Evolutionary conservation across 306 rosid species (phyloP), one percentile per base, ranked within the genome.

Genomic region (Sicyos baderoa): DNA sequence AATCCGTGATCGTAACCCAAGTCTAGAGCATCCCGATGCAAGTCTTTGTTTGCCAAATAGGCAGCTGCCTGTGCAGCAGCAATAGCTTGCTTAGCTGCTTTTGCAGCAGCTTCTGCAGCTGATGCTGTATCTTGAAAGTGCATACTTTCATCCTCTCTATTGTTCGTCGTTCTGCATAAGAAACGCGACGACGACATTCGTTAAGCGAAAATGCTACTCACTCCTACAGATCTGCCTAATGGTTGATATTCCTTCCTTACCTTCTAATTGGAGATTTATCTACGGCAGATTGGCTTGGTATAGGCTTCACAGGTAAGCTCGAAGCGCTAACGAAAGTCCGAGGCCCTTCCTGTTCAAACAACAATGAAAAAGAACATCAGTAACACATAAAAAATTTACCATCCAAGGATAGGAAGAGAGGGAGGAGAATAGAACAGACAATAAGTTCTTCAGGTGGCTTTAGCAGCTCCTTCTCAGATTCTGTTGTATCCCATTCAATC

Each of bases 1-100:
- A 53, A 75, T 25, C 68, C 77, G n/a, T 2, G 14, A 48, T 76
- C 67, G 73, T 63, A 16, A 40, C 72, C 74, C 1, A 77, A 78
- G 72, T n/a, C 62, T 73, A 50, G 80, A 74, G 77, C 70, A 32
- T 81, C 68, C 49, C 64, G 76, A 40, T 83, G 76, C 9, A 18
- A 9, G 57, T 88, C 86, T 75, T 80, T 90, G 86, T 81, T 84
- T 25, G 95, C 99, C 76, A 88, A 75, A 80, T 79, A 86, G 54
- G 96, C 97, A 59, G 99, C 99, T 76, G 84, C 91, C 79, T 94
- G 89, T 12, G 96, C 97, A 21, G 99, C 99, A 32, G 96, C 96
- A 32, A 90, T 80, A 51, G 99, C 99, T 64, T 84, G 83, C 76
- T 80, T 84, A 0, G 99, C 97, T 54, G 87, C 79, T 81, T 88